Evolutionary conservation across 495 filamentous ascomycete genomes (phyloP), one percentile per base, ranked within the genome.

Genomic region (Chaetomium cochliodes): DNA sequence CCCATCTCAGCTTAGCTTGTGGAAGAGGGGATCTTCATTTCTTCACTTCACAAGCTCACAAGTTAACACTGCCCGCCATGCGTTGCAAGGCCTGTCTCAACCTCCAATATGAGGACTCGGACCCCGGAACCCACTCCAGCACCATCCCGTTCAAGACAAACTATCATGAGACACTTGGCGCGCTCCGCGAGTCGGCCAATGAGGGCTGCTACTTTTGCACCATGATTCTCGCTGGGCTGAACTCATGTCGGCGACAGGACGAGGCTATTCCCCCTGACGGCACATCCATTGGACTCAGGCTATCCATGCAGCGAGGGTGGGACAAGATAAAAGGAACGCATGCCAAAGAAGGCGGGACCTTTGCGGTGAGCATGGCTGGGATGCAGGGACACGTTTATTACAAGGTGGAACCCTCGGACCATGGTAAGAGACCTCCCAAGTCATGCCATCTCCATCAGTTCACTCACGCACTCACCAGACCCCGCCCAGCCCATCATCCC

Each of bases 91-190:
- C 50, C 52, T 55, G 52, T 18, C 52, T 18, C 18, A 37, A 55
- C 52, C 52, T 55, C 16, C 26, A 37, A 9, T 55, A 55, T 37
- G 52, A 33, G 28, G 52, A 55, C 52, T 33, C 52, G 4, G 20
- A 25, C 3, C 52, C 52, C 28, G n/a, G 16, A 28, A 55, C 13
- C 30, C 26, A 33, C 28, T 37, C 26, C 3, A 20, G 26, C 6
- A 8, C 0, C 30, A 55, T 55, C 15, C 18, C n/a, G 3, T 55
- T 55, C 52, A 55, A 55, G 25, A 55, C 52, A 6, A 55, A 16
- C 52, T 55, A 55, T 28, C 52, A 55, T 37, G 18, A n/a, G 28
- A 55, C 13, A 15, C 13, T 44, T 5, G 41, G 13, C 41, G 13
- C 13, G 6, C 13, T 44, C 41, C 41, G 41, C 41, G 13, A 44